Percentiles rank a stretch among this genome's conserved stretches.
These are phyloP conservation scores for Phytophthora idaei DNA, from an alignment of 352 stramenopile genomes.

Conservation along the genomic window DNA sequence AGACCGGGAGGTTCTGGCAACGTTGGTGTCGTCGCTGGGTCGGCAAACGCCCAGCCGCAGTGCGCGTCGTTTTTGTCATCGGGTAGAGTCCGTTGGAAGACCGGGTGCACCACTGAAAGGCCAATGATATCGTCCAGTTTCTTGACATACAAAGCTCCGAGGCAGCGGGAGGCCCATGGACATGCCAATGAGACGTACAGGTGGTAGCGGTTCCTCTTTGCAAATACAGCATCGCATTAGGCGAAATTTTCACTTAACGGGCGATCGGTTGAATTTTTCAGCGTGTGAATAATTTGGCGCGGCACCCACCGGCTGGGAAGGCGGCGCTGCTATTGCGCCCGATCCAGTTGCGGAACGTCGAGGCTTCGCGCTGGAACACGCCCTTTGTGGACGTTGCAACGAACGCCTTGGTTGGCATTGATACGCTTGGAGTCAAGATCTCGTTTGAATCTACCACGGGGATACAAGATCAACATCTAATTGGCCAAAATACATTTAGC, in stretches of 20 bases:
- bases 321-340: constrained; percentile 20
- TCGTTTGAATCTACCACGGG: not conserved
- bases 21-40: constrained; percentile 44
- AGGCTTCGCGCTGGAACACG: constrained; percentile 38
- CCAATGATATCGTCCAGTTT: constrained; percentile 90
- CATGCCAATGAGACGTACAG: constrained; percentile 93
- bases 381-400: constrained; percentile 33
- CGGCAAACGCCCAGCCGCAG: constrained; percentile 87
- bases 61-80: constrained; percentile 76
- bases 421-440: not conserved
- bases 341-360: constrained; percentile 43
- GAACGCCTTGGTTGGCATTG: constrained; percentile 32
- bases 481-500: constrained; percentile 16
- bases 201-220: constrained; percentile 74
- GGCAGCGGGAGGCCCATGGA: constrained; percentile 63
- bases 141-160: constrained; percentile 86
- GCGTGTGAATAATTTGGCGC: not conserved
- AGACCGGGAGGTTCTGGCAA: constrained; percentile 37
- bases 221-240: constrained; percentile 1
- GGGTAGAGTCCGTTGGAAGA: constrained; percentile 69
- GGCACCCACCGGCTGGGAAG: constrained; percentile 35
- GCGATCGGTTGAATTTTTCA: not conserved
- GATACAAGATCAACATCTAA: constrained; percentile 3
- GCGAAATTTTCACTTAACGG: constrained; percentile 21
- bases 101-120: constrained; percentile 79